Evolutionary conservation across 2,329 filamentous ascomycete species (phyloP), one percentile per base, ranked within the genome.

Genomic region (Pseudogymnoascus sp.): DNA sequence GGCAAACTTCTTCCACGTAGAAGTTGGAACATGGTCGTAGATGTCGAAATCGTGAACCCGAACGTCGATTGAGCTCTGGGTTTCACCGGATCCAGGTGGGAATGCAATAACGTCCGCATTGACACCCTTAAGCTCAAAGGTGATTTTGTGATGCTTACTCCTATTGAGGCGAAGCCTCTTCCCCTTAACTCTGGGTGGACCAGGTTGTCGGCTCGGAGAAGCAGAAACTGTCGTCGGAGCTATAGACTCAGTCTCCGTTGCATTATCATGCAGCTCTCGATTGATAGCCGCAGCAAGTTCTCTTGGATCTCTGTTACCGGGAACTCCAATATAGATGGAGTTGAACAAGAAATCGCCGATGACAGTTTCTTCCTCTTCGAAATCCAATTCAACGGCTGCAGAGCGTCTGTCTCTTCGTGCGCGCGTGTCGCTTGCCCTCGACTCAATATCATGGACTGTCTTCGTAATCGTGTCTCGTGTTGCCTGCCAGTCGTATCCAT

Each of bases 271-370:
- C 59, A 97, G 83, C 37, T 93, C 86, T 64, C 89, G 86, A 71
- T 97, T 96, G 75, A 99, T 96, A 40, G 89, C 90, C 53, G 86
- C 84, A 3, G 90, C 82, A 8, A 97, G 81, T 31, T 96, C 91
- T 62, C 85, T 85, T 4, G 92, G 91, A 69, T 97, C 93, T 64
- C 88, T 86, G 69, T 93, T 95, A 10, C 90, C 83, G 0, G 93
- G 90, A 16, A 99, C 90, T 13, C 90, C 92, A 69, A 99, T 97
- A 77, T 97, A 99, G 62, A 99, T 96, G 0, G 95, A 99, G 73
- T 99, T 97, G 81, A 99, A 99, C 14, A 99, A 80, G 69, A 96
- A 96, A 73, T 99, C 96, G 5, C 91, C 92, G 74, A 97, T 96
- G 5, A 89, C 90, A 11, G 86, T 90, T 74, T 93, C 90, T 47